Evolutionary conservation across 768 basidiomycete species (phyloP), one percentile per base, ranked within the genome.

Genomic region (Rossbeevera mucosa): DNA sequence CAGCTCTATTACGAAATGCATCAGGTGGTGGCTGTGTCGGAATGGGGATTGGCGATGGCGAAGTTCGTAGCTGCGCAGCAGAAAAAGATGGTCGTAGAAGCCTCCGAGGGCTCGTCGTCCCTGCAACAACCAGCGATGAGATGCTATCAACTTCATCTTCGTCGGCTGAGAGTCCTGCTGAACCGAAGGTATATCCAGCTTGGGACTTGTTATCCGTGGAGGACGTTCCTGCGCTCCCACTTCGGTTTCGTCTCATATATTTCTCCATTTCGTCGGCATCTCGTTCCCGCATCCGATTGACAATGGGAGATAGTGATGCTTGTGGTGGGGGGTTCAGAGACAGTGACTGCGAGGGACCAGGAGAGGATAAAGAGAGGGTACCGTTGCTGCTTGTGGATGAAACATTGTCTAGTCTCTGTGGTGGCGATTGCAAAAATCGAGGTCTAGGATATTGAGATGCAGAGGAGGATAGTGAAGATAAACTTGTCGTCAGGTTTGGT

Each of bases 201-300:
- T 82, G 80, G 7, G 85, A 86, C 65, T 74, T 81, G 57, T 77
- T 81, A 60, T 89, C 86, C 13, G 86, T 86, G 1, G 86, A 88
- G 18, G 85, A 76, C 22, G 83, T 85, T 41, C 81, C 83, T 50
- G 77, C 82, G 61, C 88, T 90, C 46, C 87, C 90, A 64, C 89
- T 92, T 51, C 91, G 80, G 72, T 88, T 88, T 51, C 91, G 80
- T 55, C 80, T 76, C 65, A 90, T 75, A 64, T 91, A 93, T 62
- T 91, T 88, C 66, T 91, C 89, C 76, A 88, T 89, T 31, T 91
- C 91, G 64, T 86, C 87, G 18, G 90, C 90, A 64, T 93, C 91
- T 52, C 83, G 78, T 70, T 91, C 86, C 59, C 84, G 81, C 77
- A 93, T 85, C 29, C 89, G 86, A 59, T 74, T 85, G 25, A 85